Conservation (phyloP, 2,329 filamentous ascomycete species). For the Piedraia hortae region DNA sequence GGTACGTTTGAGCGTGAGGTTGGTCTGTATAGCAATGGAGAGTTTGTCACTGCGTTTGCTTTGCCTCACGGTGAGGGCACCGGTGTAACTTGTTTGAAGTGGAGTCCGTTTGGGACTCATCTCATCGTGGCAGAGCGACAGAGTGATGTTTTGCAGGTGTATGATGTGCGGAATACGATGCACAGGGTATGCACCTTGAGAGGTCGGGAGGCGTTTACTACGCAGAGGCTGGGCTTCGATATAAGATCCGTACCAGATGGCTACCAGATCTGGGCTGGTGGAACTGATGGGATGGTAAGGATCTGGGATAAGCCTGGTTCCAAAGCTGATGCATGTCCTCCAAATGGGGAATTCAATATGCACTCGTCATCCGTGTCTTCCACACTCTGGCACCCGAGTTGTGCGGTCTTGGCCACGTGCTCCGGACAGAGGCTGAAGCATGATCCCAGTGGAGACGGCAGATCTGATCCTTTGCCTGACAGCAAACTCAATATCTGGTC, state of each 20-base stretch:
- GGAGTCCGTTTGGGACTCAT: slow-evolving; percentile 30
- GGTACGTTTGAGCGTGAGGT: slow-evolving; percentile 29
- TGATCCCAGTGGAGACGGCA: no score
- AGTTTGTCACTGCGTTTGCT: slow-evolving; percentile 24
- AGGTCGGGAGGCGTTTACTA: slow-evolving; percentile 19
- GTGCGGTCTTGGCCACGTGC: slow-evolving; percentile 21
- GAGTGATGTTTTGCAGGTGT: slow-evolving; percentile 27
- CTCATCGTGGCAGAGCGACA: slow-evolving; percentile 29
- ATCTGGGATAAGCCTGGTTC: slow-evolving; percentile 22
- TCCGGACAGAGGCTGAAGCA: no score
- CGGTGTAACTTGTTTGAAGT: slow-evolving; percentile 28
- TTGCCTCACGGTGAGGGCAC: slow-evolving; percentile 15
- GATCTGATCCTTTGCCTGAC: no score
- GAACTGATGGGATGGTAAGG: slow-evolving; percentile 23
- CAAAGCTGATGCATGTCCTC: slow-evolving; percentile 15
- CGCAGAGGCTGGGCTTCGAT: slow-evolving; percentile 29
- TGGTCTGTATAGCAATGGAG: slow-evolving; percentile 26
- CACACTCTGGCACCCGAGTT: slow-evolving; percentile 19
- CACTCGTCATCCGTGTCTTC: slow-evolving; percentile 21
- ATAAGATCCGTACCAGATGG: slow-evolving; percentile 15
- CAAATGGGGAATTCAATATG: slow-evolving; percentile 17
- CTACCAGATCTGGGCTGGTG: slow-evolving; percentile 31
- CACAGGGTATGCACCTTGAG: slow-evolving; percentile 23
- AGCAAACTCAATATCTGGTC: no score
- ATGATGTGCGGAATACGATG: slow-evolving; percentile 29